Base-by-base conservation (phyloP, 257 asterid species). In the Plantago ovata region DNA sequence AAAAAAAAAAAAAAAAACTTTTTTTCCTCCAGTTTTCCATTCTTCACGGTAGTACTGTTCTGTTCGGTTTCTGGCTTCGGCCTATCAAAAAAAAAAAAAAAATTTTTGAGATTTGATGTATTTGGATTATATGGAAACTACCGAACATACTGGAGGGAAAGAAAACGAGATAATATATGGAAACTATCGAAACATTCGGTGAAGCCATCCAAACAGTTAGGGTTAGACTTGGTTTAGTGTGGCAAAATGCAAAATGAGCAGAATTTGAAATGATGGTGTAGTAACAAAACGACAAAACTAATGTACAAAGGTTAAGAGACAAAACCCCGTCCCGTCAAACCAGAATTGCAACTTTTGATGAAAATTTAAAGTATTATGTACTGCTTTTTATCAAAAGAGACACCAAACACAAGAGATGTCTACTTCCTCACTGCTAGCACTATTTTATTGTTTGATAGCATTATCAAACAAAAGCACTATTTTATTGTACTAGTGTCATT, bases 281-380 rank as follows among this genome's bases (percentile, higher is more conserved):
- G 1, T 9, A 49, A 33, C 9, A 12, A 49, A 49, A 49, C 13
- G 55, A 49, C 55, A 49, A 49, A 11, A 15, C 8, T 19, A 48
- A 10, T 10, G 42, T 9, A 23, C 44, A 41, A 57, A 57, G 39
- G 32, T 24, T 24, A 64, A 68, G 58, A 55, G 72, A 61, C 62
- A 55, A 40, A 67, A 65, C 66, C 66, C 66, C n/a, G n/a, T n/a
- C n/a, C 58, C 74, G 77, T 78, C 74, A 73, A 82, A 69, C 54
- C 60, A 53, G 61, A 36, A 55, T 80, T 75, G 62, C 56, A 68
- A 64, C 85, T 83, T 83, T 83, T 71, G 51, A 78, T 77, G 72
- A 71, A 75, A 75, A 54, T 24, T 53, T 58, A 46, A 49, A 49
- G 24, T 48, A 14, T 44, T 52, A 49, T 16, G 21, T 36, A n/a